Evolutionary conservation across 2,329 filamentous ascomycete species (phyloP).

Genomic region (Exophiala viscosa): DNA sequence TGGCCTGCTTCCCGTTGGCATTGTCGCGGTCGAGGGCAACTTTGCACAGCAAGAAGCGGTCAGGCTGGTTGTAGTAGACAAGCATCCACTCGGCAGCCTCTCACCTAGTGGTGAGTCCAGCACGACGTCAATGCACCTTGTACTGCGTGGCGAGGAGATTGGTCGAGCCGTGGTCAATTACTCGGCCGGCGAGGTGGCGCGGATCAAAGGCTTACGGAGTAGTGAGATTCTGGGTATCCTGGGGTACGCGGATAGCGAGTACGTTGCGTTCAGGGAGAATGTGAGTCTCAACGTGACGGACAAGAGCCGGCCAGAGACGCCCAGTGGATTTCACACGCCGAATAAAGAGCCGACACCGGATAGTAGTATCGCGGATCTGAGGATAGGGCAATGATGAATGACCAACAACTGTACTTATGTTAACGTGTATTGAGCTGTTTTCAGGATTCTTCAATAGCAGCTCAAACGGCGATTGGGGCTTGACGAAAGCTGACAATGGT

Average conservation of each 20-base stretch:
- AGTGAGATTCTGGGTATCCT: constrained; percentile 73
- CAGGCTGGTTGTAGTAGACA: constrained; percentile 73
- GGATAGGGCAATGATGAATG: not conserved
- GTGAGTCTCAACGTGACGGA: constrained; percentile 59
- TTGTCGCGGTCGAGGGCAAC: constrained; percentile 79
- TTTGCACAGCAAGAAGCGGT: constrained; percentile 94
- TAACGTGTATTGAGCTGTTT: not conserved
- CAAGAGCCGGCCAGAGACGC: constrained; percentile 25
- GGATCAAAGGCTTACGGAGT: constrained; percentile 82
- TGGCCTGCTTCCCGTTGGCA: constrained; percentile 82
- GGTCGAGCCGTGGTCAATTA: constrained; percentile 92
- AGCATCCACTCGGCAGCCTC: constrained; percentile 37
- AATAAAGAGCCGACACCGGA: constrained; percentile 21
- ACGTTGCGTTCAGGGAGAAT: constrained; percentile 84
- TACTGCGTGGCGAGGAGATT: constrained; percentile 61
- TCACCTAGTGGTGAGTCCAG: constrained; percentile 26
- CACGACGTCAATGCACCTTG: constrained; percentile 17
- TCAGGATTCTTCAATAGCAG: too few species aligned
- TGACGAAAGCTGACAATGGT: not conserved
- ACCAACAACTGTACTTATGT: too few species aligned
- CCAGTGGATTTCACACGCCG: constrained; percentile 18
- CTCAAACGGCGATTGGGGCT: not conserved
- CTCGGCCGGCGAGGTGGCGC: constrained; percentile 73
- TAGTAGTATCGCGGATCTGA: constrained; percentile 22
- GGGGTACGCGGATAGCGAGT: constrained; percentile 92